Percentiles rank a stretch among this genome's conserved stretches.
These are phyloP conservation scores for Albugo candida DNA, from an alignment of 352 stramenopile species.

Conservation along the genomic window DNA sequence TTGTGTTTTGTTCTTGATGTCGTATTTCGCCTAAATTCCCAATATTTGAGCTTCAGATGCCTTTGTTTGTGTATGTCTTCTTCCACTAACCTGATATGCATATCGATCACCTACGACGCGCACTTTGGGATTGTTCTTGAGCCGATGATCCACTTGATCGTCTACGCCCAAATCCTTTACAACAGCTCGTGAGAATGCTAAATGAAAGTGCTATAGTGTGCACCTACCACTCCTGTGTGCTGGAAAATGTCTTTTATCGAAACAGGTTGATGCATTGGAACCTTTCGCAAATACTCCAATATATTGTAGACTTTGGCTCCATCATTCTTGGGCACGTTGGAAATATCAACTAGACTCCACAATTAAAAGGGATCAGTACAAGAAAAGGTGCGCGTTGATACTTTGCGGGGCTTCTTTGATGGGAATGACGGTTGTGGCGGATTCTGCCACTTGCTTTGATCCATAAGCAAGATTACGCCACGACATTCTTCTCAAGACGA, in stretches of 20 bases:
- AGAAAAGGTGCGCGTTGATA: not conserved
- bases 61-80: too few species aligned
- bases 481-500: constrained; percentile 15
- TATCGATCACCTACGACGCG: constrained; percentile 51
- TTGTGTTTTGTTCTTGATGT: constrained; percentile 70
- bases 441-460: constrained; percentile 48
- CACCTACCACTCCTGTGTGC: constrained; percentile 62
- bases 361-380: not conserved
- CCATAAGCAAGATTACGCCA: constrained; percentile 71
- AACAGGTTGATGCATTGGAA: constrained; percentile 60
- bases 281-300: constrained; percentile 63
- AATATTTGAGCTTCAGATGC: not conserved
- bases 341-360: constrained; percentile 34
- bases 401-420: constrained; percentile 11
- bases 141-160: constrained; percentile 62
- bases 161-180: constrained; percentile 52
- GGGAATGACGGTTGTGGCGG: constrained; percentile 35
- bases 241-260: constrained; percentile 53
- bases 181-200: not conserved
- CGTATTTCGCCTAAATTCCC: constrained; percentile 51
- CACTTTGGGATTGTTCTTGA: constrained; percentile 79
- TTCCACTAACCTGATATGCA: constrained; percentile 39
- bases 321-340: constrained; percentile 65
- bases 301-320: constrained; percentile 77
- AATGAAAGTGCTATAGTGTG: not conserved